These are phyloP conservation scores for Fraxinus greggii DNA, from an alignment of 305 asterid species.

Conservation along the genomic window DNA sequence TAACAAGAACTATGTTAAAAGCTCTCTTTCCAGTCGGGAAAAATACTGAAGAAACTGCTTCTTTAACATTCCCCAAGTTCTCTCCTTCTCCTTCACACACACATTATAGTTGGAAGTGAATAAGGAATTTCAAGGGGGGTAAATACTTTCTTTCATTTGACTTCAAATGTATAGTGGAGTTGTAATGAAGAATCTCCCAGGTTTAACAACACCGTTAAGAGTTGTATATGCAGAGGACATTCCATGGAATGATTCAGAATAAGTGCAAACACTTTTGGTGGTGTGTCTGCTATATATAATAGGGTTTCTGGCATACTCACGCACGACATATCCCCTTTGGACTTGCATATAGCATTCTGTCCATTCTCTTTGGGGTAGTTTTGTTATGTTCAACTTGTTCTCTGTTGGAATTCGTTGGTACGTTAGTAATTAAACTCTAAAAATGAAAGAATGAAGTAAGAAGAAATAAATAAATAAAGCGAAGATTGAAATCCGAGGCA, in stretches of 20 bases:
- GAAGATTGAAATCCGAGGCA: too few species aligned
- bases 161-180: conserved; percentile 25
- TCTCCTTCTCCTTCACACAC: too few species aligned
- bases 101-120: too few species aligned
- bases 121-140: too few species aligned
- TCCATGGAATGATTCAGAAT: too few species aligned
- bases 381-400: conserved; percentile 9
- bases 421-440: too few species aligned
- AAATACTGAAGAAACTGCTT: background rate
- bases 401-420: background rate
- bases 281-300: background rate
- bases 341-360: background rate
- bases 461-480: too few species aligned
- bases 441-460: too few species aligned
- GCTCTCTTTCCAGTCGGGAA: too few species aligned
- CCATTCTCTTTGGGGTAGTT: conserved; percentile 25
- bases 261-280: background rate
- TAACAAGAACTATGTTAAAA: too few species aligned
- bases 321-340: background rate
- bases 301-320: background rate
- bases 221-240: too few species aligned
- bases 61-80: background rate
- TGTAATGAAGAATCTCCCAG: conserved; percentile 17
- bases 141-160: background rate
- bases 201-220: too few species aligned